phyloP scores from a whole-genome alignment of 208 protist genomes.

The Phytomonas francai region DNA sequence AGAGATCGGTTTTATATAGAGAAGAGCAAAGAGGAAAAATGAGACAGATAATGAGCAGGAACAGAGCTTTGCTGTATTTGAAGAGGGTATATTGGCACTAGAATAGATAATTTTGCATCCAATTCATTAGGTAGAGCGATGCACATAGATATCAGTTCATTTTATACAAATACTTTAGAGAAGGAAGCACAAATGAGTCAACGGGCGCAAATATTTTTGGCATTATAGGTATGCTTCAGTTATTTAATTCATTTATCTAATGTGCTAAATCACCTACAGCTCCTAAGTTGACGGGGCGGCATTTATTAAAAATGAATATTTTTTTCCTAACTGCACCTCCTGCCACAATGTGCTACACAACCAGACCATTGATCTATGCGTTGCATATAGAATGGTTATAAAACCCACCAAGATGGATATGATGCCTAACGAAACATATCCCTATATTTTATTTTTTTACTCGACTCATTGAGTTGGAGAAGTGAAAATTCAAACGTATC shows the following conservation, averaged over 20 bases:
- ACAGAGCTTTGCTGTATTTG: neutral
- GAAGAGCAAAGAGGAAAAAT: constrained; percentile 5
- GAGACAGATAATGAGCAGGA: constrained; percentile 3
- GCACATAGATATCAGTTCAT: neutral
- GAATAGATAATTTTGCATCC: neutral
- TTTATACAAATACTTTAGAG: neutral
- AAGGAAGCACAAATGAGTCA: neutral
- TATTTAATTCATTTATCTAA: neutral
- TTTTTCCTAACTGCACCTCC: neutral
- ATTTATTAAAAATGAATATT: neutral
- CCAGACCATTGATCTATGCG: neutral
- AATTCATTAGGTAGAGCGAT: neutral
- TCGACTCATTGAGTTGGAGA: neutral
- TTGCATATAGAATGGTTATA: neutral
- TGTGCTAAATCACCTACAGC: neutral
- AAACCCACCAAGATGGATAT: neutral
- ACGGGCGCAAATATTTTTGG: neutral
- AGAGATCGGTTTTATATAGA: neutral
- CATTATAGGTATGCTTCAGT: neutral
- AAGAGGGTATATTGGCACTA: neutral
- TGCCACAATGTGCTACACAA: neutral
- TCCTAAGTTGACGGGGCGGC: neutral
- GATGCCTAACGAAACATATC: neutral
- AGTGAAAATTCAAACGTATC: neutral
- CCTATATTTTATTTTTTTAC: neutral